phyloP scores from a whole-genome alignment of 768 basidiomycete species.

The Lactifluus volemus region DNA sequence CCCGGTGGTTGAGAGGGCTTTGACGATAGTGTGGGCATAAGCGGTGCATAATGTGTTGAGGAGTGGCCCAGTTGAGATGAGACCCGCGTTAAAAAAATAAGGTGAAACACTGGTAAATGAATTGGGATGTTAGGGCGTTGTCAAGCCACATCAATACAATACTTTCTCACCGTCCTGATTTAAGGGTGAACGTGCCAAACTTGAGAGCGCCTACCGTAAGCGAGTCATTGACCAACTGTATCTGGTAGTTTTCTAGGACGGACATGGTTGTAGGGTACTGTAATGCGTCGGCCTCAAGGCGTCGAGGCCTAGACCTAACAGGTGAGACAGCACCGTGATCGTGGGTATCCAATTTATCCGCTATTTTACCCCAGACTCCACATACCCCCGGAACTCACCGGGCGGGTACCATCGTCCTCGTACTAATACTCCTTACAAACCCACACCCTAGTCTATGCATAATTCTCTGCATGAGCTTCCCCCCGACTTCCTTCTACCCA shows the following conservation, averaged over 20 bases:
- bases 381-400: background rate
- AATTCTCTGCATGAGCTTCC: background rate
- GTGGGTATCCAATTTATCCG: background rate
- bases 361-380: background rate
- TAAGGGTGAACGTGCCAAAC: slow-evolving; percentile 89
- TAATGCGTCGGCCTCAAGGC: background rate
- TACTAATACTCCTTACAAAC: too few species aligned
- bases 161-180: slow-evolving; percentile 76
- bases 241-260: slow-evolving; percentile 43
- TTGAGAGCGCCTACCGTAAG: slow-evolving; percentile 68
- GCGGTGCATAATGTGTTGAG: slow-evolving; percentile 69
- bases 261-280: slow-evolving; percentile 6
- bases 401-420: background rate
- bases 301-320: background rate
- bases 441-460: background rate
- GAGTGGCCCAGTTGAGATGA: slow-evolving; percentile 76
- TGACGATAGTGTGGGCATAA: slow-evolving; percentile 72
- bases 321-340: background rate
- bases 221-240: slow-evolving; percentile 57
- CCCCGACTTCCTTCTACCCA: background rate
- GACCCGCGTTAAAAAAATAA: slow-evolving; percentile 95
- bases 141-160: background rate
- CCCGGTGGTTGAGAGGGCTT: slow-evolving; percentile 34
- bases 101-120: slow-evolving; percentile 49
- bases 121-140: slow-evolving; percentile 2